Evolutionary conservation across 2,329 filamentous ascomycete species (phyloP).

Genomic region (Fusarium sp.): DNA sequence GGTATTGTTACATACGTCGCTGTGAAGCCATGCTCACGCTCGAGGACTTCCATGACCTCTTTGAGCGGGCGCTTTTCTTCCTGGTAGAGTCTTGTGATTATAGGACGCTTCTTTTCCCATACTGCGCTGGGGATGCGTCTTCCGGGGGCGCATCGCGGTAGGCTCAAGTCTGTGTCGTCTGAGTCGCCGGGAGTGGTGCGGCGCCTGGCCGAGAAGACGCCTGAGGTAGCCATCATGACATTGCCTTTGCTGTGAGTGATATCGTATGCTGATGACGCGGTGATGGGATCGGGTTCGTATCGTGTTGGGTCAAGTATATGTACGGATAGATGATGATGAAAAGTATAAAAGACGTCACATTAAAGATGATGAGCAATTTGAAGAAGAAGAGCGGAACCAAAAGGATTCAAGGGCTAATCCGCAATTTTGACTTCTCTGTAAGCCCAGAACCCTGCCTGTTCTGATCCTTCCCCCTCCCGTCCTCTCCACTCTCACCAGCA

Average conservation of each 20-base stretch:
- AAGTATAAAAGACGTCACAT: conserved; percentile 16
- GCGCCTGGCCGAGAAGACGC: conserved; percentile 40
- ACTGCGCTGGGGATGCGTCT: conserved; percentile 50
- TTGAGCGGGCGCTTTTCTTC: conserved; percentile 56
- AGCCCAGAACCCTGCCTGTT: conserved; percentile 7
- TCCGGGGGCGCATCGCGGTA: conserved; percentile 40
- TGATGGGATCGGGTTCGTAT: neutral
- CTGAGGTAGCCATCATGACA: conserved; percentile 40
- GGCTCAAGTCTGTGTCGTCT: conserved; percentile 48
- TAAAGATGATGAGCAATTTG: neutral
- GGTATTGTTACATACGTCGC: conserved; percentile 52
- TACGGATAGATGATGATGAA: neutral
- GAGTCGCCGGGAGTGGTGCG: conserved; percentile 45
- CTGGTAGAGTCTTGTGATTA: conserved; percentile 55
- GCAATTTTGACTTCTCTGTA: conserved; percentile 13
- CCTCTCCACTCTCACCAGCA: neutral
- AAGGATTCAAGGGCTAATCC: neutral
- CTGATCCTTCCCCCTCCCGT: conserved; percentile 3
- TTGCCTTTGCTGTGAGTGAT: conserved; percentile 1
- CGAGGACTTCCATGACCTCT: conserved; percentile 55
- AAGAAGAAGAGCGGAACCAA: neutral
- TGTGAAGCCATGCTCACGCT: conserved; percentile 53
- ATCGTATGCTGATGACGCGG: conserved; percentile 3
- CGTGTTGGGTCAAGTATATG: neutral
- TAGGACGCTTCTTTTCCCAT: conserved; percentile 52